Percentiles rank a stretch among this genome's conserved stretches.
Evolutionary conservation across 306 rosid genomes (phyloP).

Genomic region (Cucumis hystrix): DNA sequence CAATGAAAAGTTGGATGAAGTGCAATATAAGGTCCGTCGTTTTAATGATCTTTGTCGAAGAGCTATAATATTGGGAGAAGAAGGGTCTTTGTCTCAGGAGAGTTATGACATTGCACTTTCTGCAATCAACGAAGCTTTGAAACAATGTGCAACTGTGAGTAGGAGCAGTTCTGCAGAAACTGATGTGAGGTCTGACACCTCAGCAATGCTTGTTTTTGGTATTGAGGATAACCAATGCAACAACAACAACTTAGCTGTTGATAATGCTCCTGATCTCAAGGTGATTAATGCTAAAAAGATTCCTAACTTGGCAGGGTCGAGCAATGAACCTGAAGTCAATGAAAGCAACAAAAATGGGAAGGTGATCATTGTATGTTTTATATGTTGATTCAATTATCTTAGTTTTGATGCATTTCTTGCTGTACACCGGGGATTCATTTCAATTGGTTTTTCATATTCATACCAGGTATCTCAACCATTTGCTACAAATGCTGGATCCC

Average conservation of each 20-base stretch:
- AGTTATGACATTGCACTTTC: conserved; percentile 13
- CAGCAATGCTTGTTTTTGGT: not conserved
- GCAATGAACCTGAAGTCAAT: conserved; percentile 7
- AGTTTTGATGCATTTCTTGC: not conserved
- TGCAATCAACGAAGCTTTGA: conserved; percentile 11
- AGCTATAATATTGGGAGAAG: conserved; percentile 17
- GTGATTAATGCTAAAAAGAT: not conserved
- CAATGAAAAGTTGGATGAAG: conserved; percentile 11
- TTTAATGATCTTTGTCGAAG: conserved; percentile 11
- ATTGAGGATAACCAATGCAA: conserved; percentile 11
- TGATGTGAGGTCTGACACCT: conserved; percentile 8
- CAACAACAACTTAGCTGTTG: conserved; percentile 1
- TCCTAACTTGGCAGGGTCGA: conserved; percentile 2
- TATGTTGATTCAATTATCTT: not conserved
- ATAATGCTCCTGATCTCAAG: conserved; percentile 2
- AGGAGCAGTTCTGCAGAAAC: not conserved
- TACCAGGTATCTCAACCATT: conserved; percentile 6
- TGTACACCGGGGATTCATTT: not conserved
- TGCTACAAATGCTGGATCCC: not conserved
- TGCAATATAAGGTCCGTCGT: conserved; percentile 9
- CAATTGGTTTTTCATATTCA: not conserved
- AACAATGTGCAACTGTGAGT: conserved; percentile 9
- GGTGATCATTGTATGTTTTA: not conserved
- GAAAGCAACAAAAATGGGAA: conserved; percentile 4
- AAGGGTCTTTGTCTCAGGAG: conserved; percentile 14